Percentiles rank a stretch among this genome's conserved stretches.
Conservation (phyloP, 805 yeast genomes). For the Candida alai region DNA sequence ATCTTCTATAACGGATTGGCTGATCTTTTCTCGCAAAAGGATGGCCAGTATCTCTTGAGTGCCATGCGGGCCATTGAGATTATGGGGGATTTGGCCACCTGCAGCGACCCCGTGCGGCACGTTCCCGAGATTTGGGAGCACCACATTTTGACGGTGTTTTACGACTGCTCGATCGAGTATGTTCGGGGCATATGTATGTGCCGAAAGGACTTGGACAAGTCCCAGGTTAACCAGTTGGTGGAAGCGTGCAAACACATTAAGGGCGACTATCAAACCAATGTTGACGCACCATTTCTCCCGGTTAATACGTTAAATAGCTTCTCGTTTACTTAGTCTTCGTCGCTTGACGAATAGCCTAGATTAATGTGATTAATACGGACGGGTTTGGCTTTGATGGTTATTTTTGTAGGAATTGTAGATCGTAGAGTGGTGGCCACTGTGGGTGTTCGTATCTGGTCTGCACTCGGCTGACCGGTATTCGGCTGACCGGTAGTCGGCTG, state of each 20-base stretch:
- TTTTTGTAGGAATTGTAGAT: conserved; percentile 5
- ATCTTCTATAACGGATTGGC: conserved; percentile 34
- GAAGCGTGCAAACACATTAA: conserved; percentile 26
- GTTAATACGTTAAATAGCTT: conserved; percentile 35
- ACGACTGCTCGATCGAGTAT: conserved; percentile 74
- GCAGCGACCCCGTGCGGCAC: conserved; percentile 29
- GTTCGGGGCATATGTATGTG: conserved; percentile 59
- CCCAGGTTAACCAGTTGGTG: conserved; percentile 24
- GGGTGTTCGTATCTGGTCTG: conserved; percentile 1
- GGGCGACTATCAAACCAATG: conserved; percentile 26
- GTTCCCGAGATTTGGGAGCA: conserved; percentile 50
- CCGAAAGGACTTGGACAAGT: conserved; percentile 41
- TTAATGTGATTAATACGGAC: background rate
- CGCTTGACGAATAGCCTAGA: conserved; percentile 9
- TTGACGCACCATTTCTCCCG: conserved; percentile 29
- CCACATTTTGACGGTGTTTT: conserved; percentile 58
- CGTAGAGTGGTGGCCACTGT: background rate
- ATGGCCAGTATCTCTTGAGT: conserved; percentile 33
- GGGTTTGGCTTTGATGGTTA: conserved; percentile 8
- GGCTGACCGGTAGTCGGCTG: too few relatives aligned
- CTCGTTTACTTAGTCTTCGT: conserved; percentile 12
- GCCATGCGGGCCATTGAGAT: conserved; percentile 40
- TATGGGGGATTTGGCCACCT: conserved; percentile 36
- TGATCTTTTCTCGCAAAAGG: conserved; percentile 38
- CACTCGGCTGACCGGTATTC: background rate